phyloP scores from a whole-genome alignment of 352 stramenopile genomes.

The Pythium sp. region DNA sequence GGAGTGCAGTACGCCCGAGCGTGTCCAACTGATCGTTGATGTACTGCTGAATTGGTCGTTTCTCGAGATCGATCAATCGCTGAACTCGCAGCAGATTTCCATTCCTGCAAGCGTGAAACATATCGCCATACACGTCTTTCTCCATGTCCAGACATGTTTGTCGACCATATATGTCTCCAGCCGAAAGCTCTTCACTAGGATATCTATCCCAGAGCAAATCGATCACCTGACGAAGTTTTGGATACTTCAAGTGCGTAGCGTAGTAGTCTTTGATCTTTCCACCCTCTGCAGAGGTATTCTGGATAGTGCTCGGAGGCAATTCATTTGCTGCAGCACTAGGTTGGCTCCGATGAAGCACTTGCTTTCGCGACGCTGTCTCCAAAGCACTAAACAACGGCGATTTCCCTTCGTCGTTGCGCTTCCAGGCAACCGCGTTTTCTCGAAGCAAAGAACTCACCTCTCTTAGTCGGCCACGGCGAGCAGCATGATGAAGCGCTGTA shows the following conservation, averaged over 20 bases:
- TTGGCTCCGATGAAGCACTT: slow-evolving; percentile 6
- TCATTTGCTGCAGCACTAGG: slow-evolving; percentile 12
- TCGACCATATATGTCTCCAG: slow-evolving; percentile 29
- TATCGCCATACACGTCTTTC: slow-evolving; percentile 51
- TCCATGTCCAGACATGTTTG: slow-evolving; percentile 44
- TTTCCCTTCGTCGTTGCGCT: slow-evolving; percentile 46
- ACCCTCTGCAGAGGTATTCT: not conserved
- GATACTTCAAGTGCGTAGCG: slow-evolving; percentile 32
- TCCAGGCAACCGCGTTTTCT: slow-evolving; percentile 35
- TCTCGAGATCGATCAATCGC: slow-evolving; percentile 53
- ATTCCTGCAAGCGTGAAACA: slow-evolving; percentile 47
- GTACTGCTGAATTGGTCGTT: slow-evolving; percentile 41
- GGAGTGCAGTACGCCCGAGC: slow-evolving; percentile 43
- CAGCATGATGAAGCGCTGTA: slow-evolving; percentile 58
- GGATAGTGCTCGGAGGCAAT: not conserved
- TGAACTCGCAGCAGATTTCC: slow-evolving; percentile 61
- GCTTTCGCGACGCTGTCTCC: slow-evolving; percentile 35
- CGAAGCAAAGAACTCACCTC: slow-evolving; percentile 53
- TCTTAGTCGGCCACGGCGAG: slow-evolving; percentile 37
- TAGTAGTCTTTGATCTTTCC: slow-evolving; percentile 38
- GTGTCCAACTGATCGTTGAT: slow-evolving; percentile 45
- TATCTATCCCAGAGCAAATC: slow-evolving; percentile 65
- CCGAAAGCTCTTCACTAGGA: slow-evolving; percentile 24
- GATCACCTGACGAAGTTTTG: slow-evolving; percentile 59
- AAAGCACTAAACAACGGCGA: slow-evolving; percentile 51